Evolutionary conservation across 768 basidiomycete genomes (phyloP), one percentile per base, ranked within the genome.

Genomic region (Termitomyces sp.): DNA sequence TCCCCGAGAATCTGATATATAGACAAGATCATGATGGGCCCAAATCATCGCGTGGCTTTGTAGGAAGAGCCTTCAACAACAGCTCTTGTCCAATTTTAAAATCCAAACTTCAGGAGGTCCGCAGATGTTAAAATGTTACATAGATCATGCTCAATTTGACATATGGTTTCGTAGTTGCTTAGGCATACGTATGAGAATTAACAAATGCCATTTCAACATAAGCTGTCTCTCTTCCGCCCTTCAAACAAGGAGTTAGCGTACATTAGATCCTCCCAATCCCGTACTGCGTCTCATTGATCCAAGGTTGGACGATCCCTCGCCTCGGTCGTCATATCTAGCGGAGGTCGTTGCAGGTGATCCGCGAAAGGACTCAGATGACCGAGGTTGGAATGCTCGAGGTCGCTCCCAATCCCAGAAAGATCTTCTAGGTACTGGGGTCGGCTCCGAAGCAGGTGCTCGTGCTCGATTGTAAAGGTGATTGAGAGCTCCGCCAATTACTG

Each of bases 211-310:
- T 16, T 49, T 12, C 37, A 23, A 16, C 16, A n/a, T n/a, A n/a
- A n/a, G n/a, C n/a, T n/a, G n/a, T 14, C 21, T 34, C 8, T 37
- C 49, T n/a, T 39, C 49, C 35, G 10, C 37, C 25, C 6, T 39
- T 16, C 4, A 1, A 44, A 19, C 3, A 25, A 23, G 35, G n/a
- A 16, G 51, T 64, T 69, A 93, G 58, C 91, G 77, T 27, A 86
- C 85, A 59, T 70, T 84, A 4, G 91, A 89, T 27, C 91, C 85
- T 30, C 92, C 93, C 55, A 88, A 81, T 0, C 90, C 92, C 16
- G 89, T 89, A 65, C 89, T 90, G 35, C 81, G 75, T 67, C 91
- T 80, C 79, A 89, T 85, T 23, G 80, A 60, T 6, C 90, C 91
- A 46, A 90, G 64, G 66, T 78, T 82, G 25, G 88, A 89, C 16